A percentile compares a stretch with the other conserved stretches of the same genome.
phyloP scores from a whole-genome alignment of 805 yeast species.

The Lipomyces starkeyi region DNA sequence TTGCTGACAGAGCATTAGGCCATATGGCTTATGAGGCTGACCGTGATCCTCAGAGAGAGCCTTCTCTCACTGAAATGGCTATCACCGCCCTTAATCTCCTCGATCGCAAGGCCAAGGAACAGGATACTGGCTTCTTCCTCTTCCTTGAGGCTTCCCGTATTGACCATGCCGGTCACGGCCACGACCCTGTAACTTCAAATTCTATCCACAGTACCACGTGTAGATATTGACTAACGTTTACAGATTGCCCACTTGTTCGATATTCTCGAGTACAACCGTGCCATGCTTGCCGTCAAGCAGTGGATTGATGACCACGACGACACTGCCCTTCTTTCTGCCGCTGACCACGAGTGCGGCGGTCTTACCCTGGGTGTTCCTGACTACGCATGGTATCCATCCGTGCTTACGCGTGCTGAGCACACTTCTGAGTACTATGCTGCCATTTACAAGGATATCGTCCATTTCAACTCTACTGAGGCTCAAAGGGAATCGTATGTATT shows the following conservation, averaged over 20 bases:
- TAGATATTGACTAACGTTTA: not conserved
- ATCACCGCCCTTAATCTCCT: slow-evolving; percentile 74
- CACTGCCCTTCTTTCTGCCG: slow-evolving; percentile 78
- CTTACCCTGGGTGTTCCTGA: slow-evolving; percentile 89
- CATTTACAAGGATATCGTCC: slow-evolving; percentile 39
- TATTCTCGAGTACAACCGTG: slow-evolving; percentile 83
- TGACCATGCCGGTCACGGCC: slow-evolving; percentile 94
- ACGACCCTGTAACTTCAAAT: slow-evolving; percentile 70
- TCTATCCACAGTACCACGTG: not conserved
- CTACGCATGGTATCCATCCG: slow-evolving; percentile 86
- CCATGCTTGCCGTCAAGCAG: slow-evolving; percentile 74
- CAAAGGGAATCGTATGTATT: slow-evolving; percentile 4
- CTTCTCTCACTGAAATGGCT: slow-evolving; percentile 81
- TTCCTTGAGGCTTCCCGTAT: slow-evolving; percentile 91
- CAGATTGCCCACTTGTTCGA: slow-evolving; percentile 80
- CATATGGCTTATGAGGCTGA: slow-evolving; percentile 89
- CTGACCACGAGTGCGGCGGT: slow-evolving; percentile 98
- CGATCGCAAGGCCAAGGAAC: slow-evolving; percentile 66
- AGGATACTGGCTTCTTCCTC: slow-evolving; percentile 84
- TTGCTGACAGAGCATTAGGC: slow-evolving; percentile 38
- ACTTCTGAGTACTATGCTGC: slow-evolving; percentile 68
- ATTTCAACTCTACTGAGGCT: slow-evolving; percentile 18
- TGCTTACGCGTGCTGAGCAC: slow-evolving; percentile 67
- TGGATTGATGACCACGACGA: slow-evolving; percentile 76
- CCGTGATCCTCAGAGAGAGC: slow-evolving; percentile 63